Percentiles rank a stretch among this genome's conserved stretches.
Evolutionary conservation across 179 eudicot genomes (phyloP).

Genomic region (Actinidia chinensis): DNA sequence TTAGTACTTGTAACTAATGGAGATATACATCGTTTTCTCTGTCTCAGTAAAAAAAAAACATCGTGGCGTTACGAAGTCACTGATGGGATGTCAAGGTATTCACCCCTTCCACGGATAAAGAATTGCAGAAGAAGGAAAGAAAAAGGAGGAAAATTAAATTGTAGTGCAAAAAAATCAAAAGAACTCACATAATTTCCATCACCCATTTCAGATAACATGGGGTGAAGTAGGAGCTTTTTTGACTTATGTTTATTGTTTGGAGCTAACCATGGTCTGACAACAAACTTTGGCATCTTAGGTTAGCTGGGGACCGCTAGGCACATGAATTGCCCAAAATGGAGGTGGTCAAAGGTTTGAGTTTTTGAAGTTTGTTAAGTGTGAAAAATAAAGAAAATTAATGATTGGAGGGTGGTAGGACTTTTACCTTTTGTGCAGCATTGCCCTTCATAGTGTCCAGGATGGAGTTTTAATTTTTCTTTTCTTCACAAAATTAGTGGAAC

Average conservation of each 20-base stretch:
- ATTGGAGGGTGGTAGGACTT: background rate
- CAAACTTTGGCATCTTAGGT: background rate
- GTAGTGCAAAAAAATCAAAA: background rate
- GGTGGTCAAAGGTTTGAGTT: background rate
- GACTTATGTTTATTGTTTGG: background rate
- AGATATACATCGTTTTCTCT: slow-evolving; percentile 39
- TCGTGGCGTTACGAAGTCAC: slow-evolving; percentile 41
- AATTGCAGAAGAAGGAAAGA: background rate
- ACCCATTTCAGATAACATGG: background rate
- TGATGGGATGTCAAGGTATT: slow-evolving; percentile 43
- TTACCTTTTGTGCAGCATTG: background rate
- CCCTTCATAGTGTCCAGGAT: background rate
- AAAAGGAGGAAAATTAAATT: background rate
- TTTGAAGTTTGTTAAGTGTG: background rate
- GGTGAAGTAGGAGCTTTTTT: background rate
- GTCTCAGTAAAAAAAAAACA: too few species aligned
- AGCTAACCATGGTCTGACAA: background rate
- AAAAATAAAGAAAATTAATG: background rate
- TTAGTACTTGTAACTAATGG: slow-evolving; percentile 43
- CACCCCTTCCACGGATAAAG: background rate
- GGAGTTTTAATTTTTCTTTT: background rate
- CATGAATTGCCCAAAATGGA: background rate
- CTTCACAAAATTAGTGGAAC: too few species aligned
- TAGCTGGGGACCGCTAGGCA: background rate
- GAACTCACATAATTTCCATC: background rate